These are phyloP conservation scores for Sungouiozyma intestinalis DNA, from an alignment of 805 yeast species.

Conservation along the genomic window DNA sequence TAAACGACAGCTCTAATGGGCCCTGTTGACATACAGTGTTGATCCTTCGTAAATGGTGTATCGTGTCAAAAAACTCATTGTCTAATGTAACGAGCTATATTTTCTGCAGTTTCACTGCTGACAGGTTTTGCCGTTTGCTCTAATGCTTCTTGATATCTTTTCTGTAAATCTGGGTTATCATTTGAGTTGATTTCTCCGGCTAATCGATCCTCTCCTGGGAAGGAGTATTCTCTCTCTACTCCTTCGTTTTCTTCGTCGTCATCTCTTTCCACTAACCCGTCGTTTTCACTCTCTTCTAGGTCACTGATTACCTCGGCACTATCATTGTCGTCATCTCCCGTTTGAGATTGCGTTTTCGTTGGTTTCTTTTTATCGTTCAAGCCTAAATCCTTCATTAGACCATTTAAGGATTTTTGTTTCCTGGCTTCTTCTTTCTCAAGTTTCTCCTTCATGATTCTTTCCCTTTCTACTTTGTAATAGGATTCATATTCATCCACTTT, in stretches of 20 bases:
- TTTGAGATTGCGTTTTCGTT: constrained; percentile 4
- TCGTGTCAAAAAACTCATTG: constrained; percentile 13
- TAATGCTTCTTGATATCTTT: constrained; percentile 64
- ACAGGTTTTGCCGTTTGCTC: constrained; percentile 52
- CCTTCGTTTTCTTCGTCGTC: constrained; percentile 41
- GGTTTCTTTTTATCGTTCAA: constrained; percentile 31
- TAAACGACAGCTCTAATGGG: too few relatives aligned
- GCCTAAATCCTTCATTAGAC: constrained; percentile 82
- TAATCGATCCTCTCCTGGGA: constrained; percentile 53
- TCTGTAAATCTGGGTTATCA: constrained; percentile 40
- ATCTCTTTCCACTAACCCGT: constrained; percentile 34
- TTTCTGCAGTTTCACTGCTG: constrained; percentile 58
- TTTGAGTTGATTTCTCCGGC: constrained; percentile 44
- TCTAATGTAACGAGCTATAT: constrained; percentile 56
- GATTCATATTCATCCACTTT: constrained; percentile 82
- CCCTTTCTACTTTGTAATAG: constrained; percentile 79
- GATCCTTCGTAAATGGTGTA: not conserved
- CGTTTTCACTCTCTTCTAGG: constrained; percentile 33
- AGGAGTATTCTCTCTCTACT: constrained; percentile 58
- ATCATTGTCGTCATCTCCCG: constrained; percentile 33
- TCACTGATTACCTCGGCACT: constrained; percentile 43
- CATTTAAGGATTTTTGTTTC: constrained; percentile 59
- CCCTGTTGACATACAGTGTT: not conserved
- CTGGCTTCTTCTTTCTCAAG: constrained; percentile 62
- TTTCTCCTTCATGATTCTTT: constrained; percentile 63